Percentiles rank a stretch among this genome's conserved stretches.
These are phyloP conservation scores for Geranium incanum DNA, from an alignment of 441 rosid species.

Conservation along the genomic window DNA sequence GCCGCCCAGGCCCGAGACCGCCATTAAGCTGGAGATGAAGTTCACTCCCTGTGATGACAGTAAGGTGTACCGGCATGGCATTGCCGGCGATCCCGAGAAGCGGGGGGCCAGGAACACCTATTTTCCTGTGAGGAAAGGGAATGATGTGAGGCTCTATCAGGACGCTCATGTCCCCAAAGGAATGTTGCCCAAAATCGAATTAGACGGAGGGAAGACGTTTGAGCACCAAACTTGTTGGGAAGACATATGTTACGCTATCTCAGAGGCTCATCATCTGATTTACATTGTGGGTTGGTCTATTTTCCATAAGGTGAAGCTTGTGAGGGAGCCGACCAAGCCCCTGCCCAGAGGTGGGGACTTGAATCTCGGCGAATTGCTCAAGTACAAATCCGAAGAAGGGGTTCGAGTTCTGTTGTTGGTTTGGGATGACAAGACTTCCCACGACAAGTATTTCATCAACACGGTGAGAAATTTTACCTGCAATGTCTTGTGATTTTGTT, in stretches of 20 bases:
- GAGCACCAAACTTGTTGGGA: slow-evolving; percentile 85
- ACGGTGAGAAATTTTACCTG: slow-evolving; percentile 23
- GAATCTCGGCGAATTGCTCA: slow-evolving; percentile 50
- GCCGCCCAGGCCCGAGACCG: slow-evolving; percentile 57
- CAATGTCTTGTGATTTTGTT: background rate
- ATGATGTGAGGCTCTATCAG: slow-evolving; percentile 75
- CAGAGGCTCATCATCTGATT: slow-evolving; percentile 65
- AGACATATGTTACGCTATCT: slow-evolving; percentile 76
- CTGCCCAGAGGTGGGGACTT: slow-evolving; percentile 2
- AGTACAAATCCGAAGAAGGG: slow-evolving; percentile 57
- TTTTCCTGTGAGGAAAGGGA: slow-evolving; percentile 88
- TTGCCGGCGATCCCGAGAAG: slow-evolving; percentile 78
- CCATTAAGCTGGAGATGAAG: slow-evolving; percentile 46
- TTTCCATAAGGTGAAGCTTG: slow-evolving; percentile 74
- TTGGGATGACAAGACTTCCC: slow-evolving; percentile 73
- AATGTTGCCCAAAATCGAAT: slow-evolving; percentile 48
- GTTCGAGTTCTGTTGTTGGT: slow-evolving; percentile 59
- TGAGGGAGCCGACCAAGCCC: slow-evolving; percentile 41
- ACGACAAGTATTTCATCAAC: slow-evolving; percentile 36
- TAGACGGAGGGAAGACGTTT: slow-evolving; percentile 58
- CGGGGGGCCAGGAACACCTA: slow-evolving; percentile 83
- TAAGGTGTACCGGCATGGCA: slow-evolving; percentile 39
- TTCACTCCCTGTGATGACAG: slow-evolving; percentile 42
- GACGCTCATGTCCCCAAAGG: slow-evolving; percentile 92
- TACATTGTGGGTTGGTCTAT: slow-evolving; percentile 97